phyloP scores from a whole-genome alignment of 306 rosid species.

The Cicer chorassanicum region DNA sequence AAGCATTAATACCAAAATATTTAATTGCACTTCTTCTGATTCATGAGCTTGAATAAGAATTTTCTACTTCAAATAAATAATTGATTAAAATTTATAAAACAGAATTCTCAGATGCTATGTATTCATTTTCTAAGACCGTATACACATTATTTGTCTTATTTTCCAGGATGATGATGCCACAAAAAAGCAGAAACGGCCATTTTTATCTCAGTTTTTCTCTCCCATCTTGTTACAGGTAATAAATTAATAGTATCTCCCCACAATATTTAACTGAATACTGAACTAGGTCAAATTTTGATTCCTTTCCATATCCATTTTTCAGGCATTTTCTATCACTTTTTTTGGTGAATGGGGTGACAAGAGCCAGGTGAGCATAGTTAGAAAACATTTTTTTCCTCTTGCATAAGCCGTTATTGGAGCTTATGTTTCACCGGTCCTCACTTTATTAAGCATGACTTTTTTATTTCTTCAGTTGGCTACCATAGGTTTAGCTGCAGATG shows the following conservation, averaged over 20 bases:
- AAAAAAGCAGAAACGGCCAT: slow-evolving; percentile 65
- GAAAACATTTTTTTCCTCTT: not conserved
- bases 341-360: slow-evolving; percentile 99
- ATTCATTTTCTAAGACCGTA: slow-evolving; percentile 25
- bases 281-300: slow-evolving; percentile 34
- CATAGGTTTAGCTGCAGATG: slow-evolving; percentile 95
- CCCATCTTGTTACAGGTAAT: slow-evolving; percentile 82
- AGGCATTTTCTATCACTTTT: slow-evolving; percentile 94
- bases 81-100: slow-evolving; percentile 27
- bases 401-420: slow-evolving; percentile 33
- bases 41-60: slow-evolving; percentile 7
- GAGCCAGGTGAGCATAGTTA: slow-evolving; percentile 76
- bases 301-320: slow-evolving; percentile 40
- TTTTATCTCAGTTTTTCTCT: slow-evolving; percentile 73
- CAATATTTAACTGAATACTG: slow-evolving; percentile 26
- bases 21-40: slow-evolving; percentile 19
- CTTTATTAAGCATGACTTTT: slow-evolving; percentile 32
- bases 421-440: slow-evolving; percentile 26
- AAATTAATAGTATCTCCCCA: slow-evolving; percentile 4
- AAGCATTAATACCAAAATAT: slow-evolving; percentile 7
- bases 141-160: slow-evolving; percentile 15
- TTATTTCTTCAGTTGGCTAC: slow-evolving; percentile 80
- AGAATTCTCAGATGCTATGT: slow-evolving; percentile 1
- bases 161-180: slow-evolving; percentile 69
- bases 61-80: slow-evolving; percentile 24